Percentiles rank a stretch among this genome's conserved stretches.
Conservation (phyloP, 257 asterid species). For the Gynochthodes officinalis region DNA sequence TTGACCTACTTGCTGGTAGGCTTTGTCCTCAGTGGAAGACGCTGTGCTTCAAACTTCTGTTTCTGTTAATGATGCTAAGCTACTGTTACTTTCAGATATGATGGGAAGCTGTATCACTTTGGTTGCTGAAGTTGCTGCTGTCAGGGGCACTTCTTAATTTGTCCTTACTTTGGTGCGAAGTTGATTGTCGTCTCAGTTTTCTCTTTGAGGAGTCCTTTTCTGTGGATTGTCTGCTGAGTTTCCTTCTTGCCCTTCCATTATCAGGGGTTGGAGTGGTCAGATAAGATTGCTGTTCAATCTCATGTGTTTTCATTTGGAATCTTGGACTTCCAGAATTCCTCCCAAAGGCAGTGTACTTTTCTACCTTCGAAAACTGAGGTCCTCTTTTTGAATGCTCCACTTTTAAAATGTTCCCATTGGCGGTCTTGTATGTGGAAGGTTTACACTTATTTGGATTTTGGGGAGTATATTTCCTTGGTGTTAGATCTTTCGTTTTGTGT, state of each 20-base stretch:
- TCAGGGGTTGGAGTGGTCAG: conserved; percentile 37
- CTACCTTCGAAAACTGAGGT: conserved; percentile 36
- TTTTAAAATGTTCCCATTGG: conserved; percentile 23
- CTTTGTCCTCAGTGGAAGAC: conserved; percentile 30
- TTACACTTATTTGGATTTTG: conserved; percentile 26
- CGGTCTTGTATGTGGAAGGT: conserved; percentile 30
- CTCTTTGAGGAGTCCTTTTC: conserved; percentile 39
- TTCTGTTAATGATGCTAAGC: conserved; percentile 59
- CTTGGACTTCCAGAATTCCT: conserved; percentile 59
- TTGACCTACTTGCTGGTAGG: conserved; percentile 37
- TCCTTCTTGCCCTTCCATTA: conserved; percentile 34
- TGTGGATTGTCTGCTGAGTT: conserved; percentile 27
- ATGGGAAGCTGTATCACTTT: conserved; percentile 64
- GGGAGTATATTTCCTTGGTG: conserved; percentile 36
- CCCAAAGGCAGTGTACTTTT: conserved; percentile 32
- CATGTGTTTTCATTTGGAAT: conserved; percentile 35
- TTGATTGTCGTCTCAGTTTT: conserved; percentile 37
- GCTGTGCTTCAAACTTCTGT: conserved; percentile 50
- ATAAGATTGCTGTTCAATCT: conserved; percentile 33
- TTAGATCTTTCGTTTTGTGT: conserved; percentile 32
- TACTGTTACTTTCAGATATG: conserved; percentile 69
- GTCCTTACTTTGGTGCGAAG: conserved; percentile 39
- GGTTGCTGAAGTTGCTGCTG: conserved; percentile 52
- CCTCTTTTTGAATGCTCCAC: conserved; percentile 28
- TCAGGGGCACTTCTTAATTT: conserved; percentile 46